Base-by-base conservation (phyloP, 768 basidiomycete species). In the Cystobasidium ongulense region DNA sequence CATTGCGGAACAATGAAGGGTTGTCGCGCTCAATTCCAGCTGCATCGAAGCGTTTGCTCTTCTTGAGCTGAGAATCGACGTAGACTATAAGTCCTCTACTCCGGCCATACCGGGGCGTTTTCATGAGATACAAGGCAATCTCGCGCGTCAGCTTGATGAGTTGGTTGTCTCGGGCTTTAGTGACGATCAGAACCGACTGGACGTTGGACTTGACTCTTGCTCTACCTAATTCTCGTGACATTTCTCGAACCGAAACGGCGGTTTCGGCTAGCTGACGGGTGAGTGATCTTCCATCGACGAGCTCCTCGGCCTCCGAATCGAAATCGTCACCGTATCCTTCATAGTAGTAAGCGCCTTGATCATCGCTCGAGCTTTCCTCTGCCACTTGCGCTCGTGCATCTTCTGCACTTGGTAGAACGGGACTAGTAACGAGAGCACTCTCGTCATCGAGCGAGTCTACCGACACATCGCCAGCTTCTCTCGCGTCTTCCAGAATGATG, bases 171-270 rank as follows among this genome's bases (percentile, higher is more conserved):
- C 94, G 85, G 43, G 96, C 96, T 82, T 99, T 99, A 54, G 96
- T 99, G 77, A 99, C 88, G 80, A 99, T 92, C 73, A 99, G 85
- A 76, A 99, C 85, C 74, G 86, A 91, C 81, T 97, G 92, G 72
- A 98, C 92, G 79, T 90, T 89, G 18, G 91, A 90, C 63, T 88
- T 88, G 72, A 98, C 91, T 36, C 92, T 86, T 2, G 95, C 92
- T 70, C 95, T 74, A 92, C 95, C 96, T 21, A 99, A 88, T 81
- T 95, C 91, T 81, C 95, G 95, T 86, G 92, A 95, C 92, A 97
- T 94, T 82, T 99, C 96, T 61, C 96, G 86, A 13, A 99, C 96
- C 43, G 92, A 90, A 15, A 92, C 91, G 21, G 96, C 96, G 23
- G 96, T 99, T 83, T 95, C 95, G 8, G 95, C 96, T 17, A 99